phyloP scores from a whole-genome alignment of 2,329 filamentous ascomycete genomes.

The Coleophoma eucalyptorum region DNA sequence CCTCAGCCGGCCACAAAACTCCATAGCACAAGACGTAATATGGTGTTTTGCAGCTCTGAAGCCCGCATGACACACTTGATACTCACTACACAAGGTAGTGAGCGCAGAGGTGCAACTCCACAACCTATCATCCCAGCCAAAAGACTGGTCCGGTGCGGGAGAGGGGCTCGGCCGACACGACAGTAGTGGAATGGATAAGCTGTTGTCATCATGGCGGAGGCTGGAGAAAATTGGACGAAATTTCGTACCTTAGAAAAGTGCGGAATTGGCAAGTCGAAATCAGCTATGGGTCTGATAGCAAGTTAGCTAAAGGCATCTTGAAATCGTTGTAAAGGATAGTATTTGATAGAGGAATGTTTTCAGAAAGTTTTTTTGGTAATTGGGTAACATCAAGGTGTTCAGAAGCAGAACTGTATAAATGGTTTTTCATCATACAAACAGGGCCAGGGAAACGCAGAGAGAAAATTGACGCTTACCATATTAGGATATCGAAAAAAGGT shows the following conservation, averaged over 20 bases:
- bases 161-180: slow-evolving; percentile 64
- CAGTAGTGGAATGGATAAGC: slow-evolving; percentile 77
- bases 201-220: slow-evolving; percentile 50
- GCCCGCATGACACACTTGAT: slow-evolving; percentile 49
- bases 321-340: background rate
- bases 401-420: slow-evolving; percentile 73
- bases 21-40: slow-evolving; percentile 55
- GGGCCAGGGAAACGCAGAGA: background rate
- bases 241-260: slow-evolving; percentile 14
- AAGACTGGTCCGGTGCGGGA: slow-evolving; percentile 63
- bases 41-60: slow-evolving; percentile 48
- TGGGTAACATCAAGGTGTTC: slow-evolving; percentile 61
- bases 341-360: slow-evolving; percentile 24
- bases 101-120: slow-evolving; percentile 57
- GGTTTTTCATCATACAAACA: slow-evolving; percentile 59
- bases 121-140: slow-evolving; percentile 64
- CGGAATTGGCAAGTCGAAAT: background rate
- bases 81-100: slow-evolving; percentile 19
- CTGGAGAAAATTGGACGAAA: slow-evolving; percentile 3
- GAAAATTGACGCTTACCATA: background rate
- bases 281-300: background rate
- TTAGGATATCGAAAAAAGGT: background rate
- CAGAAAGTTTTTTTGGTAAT: slow-evolving; percentile 65
- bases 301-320: background rate
- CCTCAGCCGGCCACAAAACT: slow-evolving; percentile 50